phyloP scores from a whole-genome alignment of 2,329 filamentous ascomycete genomes.

The Thelonectria blattea region DNA sequence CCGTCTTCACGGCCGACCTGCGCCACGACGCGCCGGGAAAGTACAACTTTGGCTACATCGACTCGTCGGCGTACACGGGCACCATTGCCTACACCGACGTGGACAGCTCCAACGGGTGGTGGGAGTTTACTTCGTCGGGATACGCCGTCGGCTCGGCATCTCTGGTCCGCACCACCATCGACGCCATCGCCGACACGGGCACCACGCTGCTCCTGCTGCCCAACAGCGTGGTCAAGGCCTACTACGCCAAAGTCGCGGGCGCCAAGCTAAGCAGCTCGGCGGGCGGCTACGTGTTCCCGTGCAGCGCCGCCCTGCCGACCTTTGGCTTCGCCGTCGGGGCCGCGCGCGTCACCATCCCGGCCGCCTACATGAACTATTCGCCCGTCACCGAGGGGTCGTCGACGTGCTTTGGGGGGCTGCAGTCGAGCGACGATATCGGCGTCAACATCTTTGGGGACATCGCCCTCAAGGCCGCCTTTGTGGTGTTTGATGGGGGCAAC shows the following conservation, averaged over 20 bases:
- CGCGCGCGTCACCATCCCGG: not conserved
- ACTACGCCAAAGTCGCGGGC: not conserved
- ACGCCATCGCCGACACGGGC: not conserved
- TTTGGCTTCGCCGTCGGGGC: not conserved
- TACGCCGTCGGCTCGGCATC: constrained; percentile 26
- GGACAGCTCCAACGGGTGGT: constrained; percentile 66
- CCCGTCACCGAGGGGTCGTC: not conserved
- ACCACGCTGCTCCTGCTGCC: not conserved
- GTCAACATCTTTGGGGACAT: constrained; percentile 69
- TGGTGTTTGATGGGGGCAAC: constrained; percentile 56
- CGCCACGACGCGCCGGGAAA: constrained; percentile 60
- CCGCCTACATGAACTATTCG: not conserved
- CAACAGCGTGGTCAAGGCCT: not conserved
- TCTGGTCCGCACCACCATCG: not conserved
- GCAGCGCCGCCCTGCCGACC: not conserved
- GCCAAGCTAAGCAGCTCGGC: not conserved
- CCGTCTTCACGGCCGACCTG: constrained; percentile 69
- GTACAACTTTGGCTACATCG: constrained; percentile 78
- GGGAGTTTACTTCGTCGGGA: constrained; percentile 57
- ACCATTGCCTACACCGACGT: constrained; percentile 66
- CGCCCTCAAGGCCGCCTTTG: constrained; percentile 66
- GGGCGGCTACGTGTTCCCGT: not conserved
- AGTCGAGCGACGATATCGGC: constrained; percentile 53
- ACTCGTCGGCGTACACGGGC: constrained; percentile 67
- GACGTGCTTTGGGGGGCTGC: constrained; percentile 47